Percentiles rank a stretch among this genome's conserved stretches.
These are phyloP conservation scores for Symbiodinium pilosum DNA, from an alignment of 73 alveolate genomes.

Conservation along the genomic window DNA sequence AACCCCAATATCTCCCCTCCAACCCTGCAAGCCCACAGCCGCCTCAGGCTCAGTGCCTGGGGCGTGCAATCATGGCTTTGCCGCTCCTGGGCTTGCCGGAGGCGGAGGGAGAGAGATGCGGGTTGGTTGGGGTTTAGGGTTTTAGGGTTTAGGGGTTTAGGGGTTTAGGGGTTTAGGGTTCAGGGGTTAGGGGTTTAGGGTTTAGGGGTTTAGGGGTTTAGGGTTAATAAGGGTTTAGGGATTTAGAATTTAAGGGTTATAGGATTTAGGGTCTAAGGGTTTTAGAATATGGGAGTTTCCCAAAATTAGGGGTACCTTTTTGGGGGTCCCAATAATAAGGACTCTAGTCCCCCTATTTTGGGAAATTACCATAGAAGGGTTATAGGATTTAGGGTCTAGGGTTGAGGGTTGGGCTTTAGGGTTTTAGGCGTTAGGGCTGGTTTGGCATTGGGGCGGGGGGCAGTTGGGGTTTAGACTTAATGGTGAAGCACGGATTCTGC, in stretches of 20 bases:
- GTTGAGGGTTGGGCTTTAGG: no score
- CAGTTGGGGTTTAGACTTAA: no score
- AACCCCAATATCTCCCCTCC: background rate
- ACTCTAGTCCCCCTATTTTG: no score
- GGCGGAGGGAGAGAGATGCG: no score
- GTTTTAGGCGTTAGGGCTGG: no score
- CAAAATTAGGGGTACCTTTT: no score
- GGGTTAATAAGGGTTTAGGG: background rate
- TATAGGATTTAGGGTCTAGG: no score
- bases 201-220: background rate
- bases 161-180: background rate
- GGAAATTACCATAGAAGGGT: no score
- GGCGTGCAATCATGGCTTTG: background rate
- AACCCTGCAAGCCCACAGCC: background rate
- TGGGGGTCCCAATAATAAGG: background rate
- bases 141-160: conserved; percentile 5
- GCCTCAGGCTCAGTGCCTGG: background rate
- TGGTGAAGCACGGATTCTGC: no score
- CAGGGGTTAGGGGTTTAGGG: background rate
- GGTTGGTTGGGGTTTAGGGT: background rate
- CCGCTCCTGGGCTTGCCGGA: background rate
- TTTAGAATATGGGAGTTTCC: background rate
- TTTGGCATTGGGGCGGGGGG: no score
- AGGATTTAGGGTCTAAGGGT: background rate
- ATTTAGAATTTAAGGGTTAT: background rate